Percentiles rank a stretch among this genome's conserved stretches.
These are phyloP conservation scores for Mycena olivaceomarginata DNA, from an alignment of 768 basidiomycete genomes.

Conservation along the genomic window DNA sequence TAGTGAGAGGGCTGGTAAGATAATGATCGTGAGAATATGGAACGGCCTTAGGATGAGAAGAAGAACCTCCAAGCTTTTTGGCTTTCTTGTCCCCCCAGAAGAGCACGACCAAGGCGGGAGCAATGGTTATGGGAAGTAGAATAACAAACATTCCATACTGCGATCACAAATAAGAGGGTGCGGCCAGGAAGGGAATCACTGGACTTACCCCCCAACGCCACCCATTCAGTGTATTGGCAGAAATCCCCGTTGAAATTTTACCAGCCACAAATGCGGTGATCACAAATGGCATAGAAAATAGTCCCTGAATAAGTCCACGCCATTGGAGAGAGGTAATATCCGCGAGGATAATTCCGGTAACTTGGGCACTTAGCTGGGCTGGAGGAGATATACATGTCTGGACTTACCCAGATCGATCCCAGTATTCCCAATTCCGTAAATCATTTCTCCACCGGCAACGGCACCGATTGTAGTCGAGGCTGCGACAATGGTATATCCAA, in stretches of 20 bases:
- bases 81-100: conserved; percentile 40
- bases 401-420: conserved; percentile 34
- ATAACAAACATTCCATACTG: conserved; percentile 44
- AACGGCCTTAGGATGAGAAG: background rate
- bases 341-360: conserved; percentile 28
- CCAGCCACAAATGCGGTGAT: conserved; percentile 39
- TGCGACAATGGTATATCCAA: conserved; percentile 53
- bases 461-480: conserved; percentile 37
- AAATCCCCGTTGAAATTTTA: conserved; percentile 27
- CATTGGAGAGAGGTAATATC: conserved; percentile 44
- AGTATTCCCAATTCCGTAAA: conserved; percentile 32
- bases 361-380: background rate
- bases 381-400: background rate
- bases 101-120: conserved; percentile 41
- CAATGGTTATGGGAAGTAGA: conserved; percentile 41
- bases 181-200: background rate
- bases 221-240: conserved; percentile 25
- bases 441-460: conserved; percentile 33
- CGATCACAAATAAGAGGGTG: background rate
- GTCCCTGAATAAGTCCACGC: conserved; percentile 36
- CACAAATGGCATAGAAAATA: conserved; percentile 38
- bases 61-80: conserved; percentile 28
- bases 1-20: conserved; percentile 21
- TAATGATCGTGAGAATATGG: background rate
- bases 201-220: conserved; percentile 41